Base-by-base conservation (phyloP, 345 rosid genomes). In the Eucalyptus pauciflora region DNA sequence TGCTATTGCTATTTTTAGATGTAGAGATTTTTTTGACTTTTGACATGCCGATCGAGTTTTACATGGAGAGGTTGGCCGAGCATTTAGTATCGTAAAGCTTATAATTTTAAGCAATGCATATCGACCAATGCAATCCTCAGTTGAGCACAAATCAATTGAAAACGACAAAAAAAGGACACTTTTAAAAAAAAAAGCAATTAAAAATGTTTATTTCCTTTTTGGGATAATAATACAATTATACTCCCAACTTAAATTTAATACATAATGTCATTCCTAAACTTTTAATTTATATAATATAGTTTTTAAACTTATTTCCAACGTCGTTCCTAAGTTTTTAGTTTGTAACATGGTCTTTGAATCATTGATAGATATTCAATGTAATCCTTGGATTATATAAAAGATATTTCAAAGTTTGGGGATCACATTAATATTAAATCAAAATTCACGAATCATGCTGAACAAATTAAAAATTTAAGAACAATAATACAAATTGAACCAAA, bases 221-320 rank as follows among this genome's bases (percentile, higher is more conserved):
- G 10, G 4, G 1, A 29, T 64, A n/a, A 64, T 14, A 8, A 14
- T 31, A 64, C 29, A n/a, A 62, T 58, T 25, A 4, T 20, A 52
- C 58, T 20, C 58, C 25, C 25, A 52, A 20, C 58, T 52, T 52
- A 52, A 52, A 20, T 52, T 52, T 20, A 20, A 62, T 29, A 62
- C 8, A 13, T 13, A 62, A 13, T 6, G 3, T 1, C 0, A 29
- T 62, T 29, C 1, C 3, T 29, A 13, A 27, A 62, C 8, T 62
- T 13, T 29, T 29, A 62, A 62, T 62, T 62, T 62, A 4, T 62
- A 4, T 13, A 62, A 13, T 6, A 7, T 62, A 7, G 2, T 29
- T 13, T 62, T 5, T n/a, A 33, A 67, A 67, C 9, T 4, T 7
- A 31, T 67, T 7, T 67, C 1, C 41, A 67, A 31, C 1, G 6